Base-by-base conservation (phyloP, 169 alveolate species). In the Plasmodium cynomolgi region DNA sequence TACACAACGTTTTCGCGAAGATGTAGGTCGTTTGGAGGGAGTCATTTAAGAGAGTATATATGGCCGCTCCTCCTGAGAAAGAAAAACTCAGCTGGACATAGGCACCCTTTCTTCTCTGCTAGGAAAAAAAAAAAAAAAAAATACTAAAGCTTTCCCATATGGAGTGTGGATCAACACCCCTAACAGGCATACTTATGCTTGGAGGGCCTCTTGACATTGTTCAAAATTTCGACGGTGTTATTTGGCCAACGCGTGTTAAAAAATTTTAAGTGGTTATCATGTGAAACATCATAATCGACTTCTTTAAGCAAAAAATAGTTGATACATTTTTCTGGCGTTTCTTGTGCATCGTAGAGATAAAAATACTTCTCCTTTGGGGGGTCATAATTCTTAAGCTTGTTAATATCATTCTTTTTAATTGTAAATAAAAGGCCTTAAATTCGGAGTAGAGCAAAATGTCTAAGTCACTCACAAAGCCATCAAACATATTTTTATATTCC, bases 301-400 rank as follows among this genome's bases (percentile, higher is more conserved):
- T 79, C 94, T 47, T 90, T 90, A 23, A 90, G 72, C 44, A 80
- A 58, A 81, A 90, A 90, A 80, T 90, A 90, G 82, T 80, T 56
- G 47, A 90, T 90, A 5, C 84, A 56, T 68, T 79, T 90, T 33
- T 90, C 94, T 9, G 94, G 91, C 37, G 73, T 34, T 74, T 90
- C 94, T 79, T 90, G 88, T 6, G 94, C 94, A 68, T 90, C 94
- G 20, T 90, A 90, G 41, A 90, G 72, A n/a, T 90, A 90, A 71
- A 90, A 90, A 62, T 90, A 90, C 82, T 90, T 90, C 20, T 90
- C 94, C 82, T 90, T 90, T 4, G 94, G 94, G n/a, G 94, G 94
- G 34, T 90, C 94, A 2, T 75, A 58, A 50, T 39, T 11, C 82
- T 90, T 90, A 23, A 58, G 58, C 13, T 81, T 73, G 83, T 90